Evolutionary conservation across 2,329 filamentous ascomycete genomes (phyloP).

Genomic region (Trichoderma sp.): DNA sequence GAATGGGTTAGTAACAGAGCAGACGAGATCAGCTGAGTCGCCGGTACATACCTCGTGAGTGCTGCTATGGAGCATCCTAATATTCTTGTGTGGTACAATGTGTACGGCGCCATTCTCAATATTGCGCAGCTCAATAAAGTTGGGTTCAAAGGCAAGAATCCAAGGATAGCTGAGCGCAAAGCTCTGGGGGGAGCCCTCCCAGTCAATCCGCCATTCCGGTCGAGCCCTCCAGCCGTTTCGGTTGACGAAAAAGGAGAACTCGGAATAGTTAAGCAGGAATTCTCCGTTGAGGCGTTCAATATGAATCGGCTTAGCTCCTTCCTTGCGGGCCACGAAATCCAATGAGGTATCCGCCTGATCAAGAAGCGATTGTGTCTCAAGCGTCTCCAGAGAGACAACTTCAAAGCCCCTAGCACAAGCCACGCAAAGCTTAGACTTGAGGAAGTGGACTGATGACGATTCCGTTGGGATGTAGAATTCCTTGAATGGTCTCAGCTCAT

Average conservation of each 20-base stretch:
- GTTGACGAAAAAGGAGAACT: constrained; percentile 99
- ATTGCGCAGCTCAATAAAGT: constrained; percentile 94
- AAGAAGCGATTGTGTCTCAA: constrained; percentile 95
- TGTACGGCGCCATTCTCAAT: constrained; percentile 94
- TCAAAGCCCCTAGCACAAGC: constrained; percentile 95
- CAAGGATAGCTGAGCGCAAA: constrained; percentile 96
- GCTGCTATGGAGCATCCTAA: constrained; percentile 94
- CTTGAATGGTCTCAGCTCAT: constrained; percentile 94
- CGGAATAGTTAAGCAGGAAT: constrained; percentile 95
- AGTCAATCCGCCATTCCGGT: constrained; percentile 95
- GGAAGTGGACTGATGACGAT: constrained; percentile 96
- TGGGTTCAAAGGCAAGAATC: constrained; percentile 94
- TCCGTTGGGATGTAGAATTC: constrained; percentile 99
- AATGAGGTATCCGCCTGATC: constrained; percentile 97
- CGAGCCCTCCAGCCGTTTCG: constrained; percentile 95
- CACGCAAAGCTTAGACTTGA: constrained; percentile 94
- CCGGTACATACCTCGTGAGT: constrained; percentile 79
- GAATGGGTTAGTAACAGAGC: constrained; percentile 15
- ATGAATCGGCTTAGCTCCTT: constrained; percentile 91
- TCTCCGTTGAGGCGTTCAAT: constrained; percentile 97
- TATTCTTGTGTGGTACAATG: constrained; percentile 94
- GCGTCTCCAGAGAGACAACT: constrained; percentile 91
- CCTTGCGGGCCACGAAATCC: constrained; percentile 92
- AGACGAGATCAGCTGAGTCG: not conserved
- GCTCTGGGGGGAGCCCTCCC: constrained; percentile 88